phyloP scores from a whole-genome alignment of 352 stramenopile genomes.

The Phytophthora ohioensis region DNA sequence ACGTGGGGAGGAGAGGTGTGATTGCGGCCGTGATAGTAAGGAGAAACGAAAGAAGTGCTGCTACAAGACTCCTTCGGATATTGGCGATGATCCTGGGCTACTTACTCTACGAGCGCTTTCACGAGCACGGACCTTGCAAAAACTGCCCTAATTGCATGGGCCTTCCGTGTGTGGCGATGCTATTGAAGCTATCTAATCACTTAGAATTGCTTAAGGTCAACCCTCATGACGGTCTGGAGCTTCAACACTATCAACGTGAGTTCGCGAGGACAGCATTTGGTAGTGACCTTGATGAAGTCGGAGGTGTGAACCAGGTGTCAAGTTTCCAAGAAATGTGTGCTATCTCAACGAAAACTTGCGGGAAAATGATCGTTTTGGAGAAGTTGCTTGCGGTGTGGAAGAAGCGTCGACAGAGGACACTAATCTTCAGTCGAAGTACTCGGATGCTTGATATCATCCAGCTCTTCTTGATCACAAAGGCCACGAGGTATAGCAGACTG shows the following conservation, averaged over 20 bases:
- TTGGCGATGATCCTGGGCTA: constrained; percentile 39
- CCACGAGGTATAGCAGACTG: constrained; percentile 65
- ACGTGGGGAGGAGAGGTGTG: constrained; percentile 65
- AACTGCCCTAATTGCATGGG: constrained; percentile 80
- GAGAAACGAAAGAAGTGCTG: constrained; percentile 71
- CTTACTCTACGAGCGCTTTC: constrained; percentile 81
- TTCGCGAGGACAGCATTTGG: constrained; percentile 75
- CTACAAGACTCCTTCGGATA: constrained; percentile 54
- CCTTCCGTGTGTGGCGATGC: constrained; percentile 73
- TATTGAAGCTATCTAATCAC: constrained; percentile 85
- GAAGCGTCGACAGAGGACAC: constrained; percentile 67
- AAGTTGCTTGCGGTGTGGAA: constrained; percentile 75
- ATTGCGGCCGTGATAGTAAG: constrained; percentile 70
- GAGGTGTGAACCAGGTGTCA: constrained; percentile 65
- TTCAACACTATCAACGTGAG: constrained; percentile 62
- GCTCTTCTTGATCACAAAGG: constrained; percentile 77
- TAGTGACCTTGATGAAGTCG: constrained; percentile 57
- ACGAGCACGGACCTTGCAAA: constrained; percentile 56
- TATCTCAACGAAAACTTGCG: constrained; percentile 77
- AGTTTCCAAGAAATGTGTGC: constrained; percentile 64
- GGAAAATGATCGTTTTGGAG: constrained; percentile 84
- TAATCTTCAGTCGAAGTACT: constrained; percentile 83
- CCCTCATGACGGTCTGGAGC: constrained; percentile 50
- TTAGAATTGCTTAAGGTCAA: constrained; percentile 85
- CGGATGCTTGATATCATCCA: constrained; percentile 87